A percentile compares a stretch with the other conserved stretches of the same genome.
Evolutionary conservation across 1,139 yeast genomes (phyloP).

Genomic region (Yamadazyma kanchanaburiensis): DNA sequence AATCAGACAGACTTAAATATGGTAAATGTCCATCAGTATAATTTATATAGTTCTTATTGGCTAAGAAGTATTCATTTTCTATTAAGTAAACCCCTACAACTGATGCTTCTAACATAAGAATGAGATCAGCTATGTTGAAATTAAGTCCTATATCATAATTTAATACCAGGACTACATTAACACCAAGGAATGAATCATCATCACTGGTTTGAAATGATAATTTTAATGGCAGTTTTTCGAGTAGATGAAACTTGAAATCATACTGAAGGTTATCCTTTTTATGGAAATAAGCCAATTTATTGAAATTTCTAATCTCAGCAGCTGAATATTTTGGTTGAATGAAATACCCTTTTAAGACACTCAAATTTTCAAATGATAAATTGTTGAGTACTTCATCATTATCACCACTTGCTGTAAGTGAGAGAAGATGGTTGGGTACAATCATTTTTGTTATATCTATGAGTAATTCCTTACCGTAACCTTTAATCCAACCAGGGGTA

Average conservation of each 20-base stretch:
- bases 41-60: slow-evolving; percentile 4
- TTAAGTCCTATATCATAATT: slow-evolving; percentile 24
- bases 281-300: slow-evolving; percentile 55
- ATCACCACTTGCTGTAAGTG: slow-evolving; percentile 26
- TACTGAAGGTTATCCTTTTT: slow-evolving; percentile 22
- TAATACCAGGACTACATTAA: slow-evolving; percentile 34
- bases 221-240: slow-evolving; percentile 46
- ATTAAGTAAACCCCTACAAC: slow-evolving; percentile 47
- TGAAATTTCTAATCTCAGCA: slow-evolving; percentile 49
- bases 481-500: slow-evolving; percentile 94
- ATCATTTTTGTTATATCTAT: slow-evolving; percentile 42
- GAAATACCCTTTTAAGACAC: slow-evolving; percentile 26
- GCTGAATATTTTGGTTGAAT: slow-evolving; percentile 42
- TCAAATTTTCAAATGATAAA: slow-evolving; percentile 18
- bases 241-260: slow-evolving; percentile 47
- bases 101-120: slow-evolving; percentile 49
- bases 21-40: slow-evolving; percentile 11
- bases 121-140: slow-evolving; percentile 36
- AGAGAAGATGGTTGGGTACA: slow-evolving; percentile 54
- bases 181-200: slow-evolving; percentile 26
- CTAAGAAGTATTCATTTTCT: slow-evolving; percentile 15
- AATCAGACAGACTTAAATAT: slow-evolving; percentile 18
- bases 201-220: slow-evolving; percentile 35
- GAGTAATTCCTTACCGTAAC: slow-evolving; percentile 73
- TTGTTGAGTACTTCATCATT: slow-evolving; percentile 21